Evolutionary conservation across 2,329 filamentous ascomycete species (phyloP).

Genomic region (Zopfia rhizophila): DNA sequence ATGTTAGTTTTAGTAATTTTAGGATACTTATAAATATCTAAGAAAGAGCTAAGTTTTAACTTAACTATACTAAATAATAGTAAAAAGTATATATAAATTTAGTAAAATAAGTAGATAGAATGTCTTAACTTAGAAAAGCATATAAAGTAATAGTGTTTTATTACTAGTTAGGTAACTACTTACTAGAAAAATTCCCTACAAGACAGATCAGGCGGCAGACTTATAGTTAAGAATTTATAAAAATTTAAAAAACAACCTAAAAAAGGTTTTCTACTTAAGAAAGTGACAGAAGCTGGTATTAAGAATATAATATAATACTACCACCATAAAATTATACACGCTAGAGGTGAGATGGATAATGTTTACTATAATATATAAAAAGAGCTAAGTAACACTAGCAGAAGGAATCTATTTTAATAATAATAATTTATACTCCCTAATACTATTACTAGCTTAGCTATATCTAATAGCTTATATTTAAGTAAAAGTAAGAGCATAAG

Average conservation of each 20-base stretch:
- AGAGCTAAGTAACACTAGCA: slow-evolving; percentile 8
- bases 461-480: slow-evolving; percentile 6
- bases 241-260: slow-evolving; percentile 8
- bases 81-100: slow-evolving; percentile 4
- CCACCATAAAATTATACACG: slow-evolving; percentile 18
- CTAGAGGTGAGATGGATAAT: slow-evolving; percentile 14
- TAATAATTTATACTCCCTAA: slow-evolving; percentile 9
- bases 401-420: slow-evolving; percentile 12
- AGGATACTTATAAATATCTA: slow-evolving; percentile 54
- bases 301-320: slow-evolving; percentile 23
- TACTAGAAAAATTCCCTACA: slow-evolving; percentile 6
- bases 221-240: slow-evolving; percentile 10
- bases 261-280: slow-evolving; percentile 8
- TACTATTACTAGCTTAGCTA: slow-evolving; percentile 9
- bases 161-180: slow-evolving; percentile 5
- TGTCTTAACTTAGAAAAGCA: slow-evolving; percentile 1
- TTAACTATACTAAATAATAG: slow-evolving; percentile 50
- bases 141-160: slow-evolving; percentile 8
- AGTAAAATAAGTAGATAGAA: slow-evolving; percentile 1
- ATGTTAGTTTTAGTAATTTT: slow-evolving; percentile 53
- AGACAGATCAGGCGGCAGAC: not conserved
- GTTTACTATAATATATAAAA: slow-evolving; percentile 17
- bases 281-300: slow-evolving; percentile 13
- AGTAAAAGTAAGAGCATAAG: slow-evolving; percentile 13
- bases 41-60: slow-evolving; percentile 56